Evolutionary conservation across 2,329 filamentous ascomycete genomes (phyloP), one percentile per base, ranked within the genome.

Genomic region (Sarocladium brachiariae): DNA sequence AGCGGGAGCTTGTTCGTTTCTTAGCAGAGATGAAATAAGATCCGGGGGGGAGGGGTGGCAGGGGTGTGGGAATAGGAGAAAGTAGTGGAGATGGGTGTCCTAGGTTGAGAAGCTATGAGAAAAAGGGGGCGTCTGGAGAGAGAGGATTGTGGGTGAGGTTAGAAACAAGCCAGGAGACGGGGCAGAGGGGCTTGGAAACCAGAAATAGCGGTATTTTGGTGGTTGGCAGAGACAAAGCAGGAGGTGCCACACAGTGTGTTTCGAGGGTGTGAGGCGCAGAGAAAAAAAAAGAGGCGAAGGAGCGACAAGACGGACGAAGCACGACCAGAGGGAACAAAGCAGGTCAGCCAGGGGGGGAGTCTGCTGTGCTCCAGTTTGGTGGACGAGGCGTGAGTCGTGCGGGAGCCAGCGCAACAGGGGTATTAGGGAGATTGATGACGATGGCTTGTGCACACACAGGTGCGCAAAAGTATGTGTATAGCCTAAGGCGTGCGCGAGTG

Each of bases 1-100:
- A 49, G 46, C 46, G 46, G 46, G 31, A 49, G 31, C 46, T 49
- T 35, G 46, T 35, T 37, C 33, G 46, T 49, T 47, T 49, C 46
- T 49, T 49, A 49, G 46, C 46, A 49, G 31, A 49, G 46, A 49
- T 27, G 46, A 49, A 49, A 35, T 49, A 49, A 49, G 46, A 49
- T 35, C 46, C 31, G 33, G 46, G 46, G 27, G 33, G 30, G 33
- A 37, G 30, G 46, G 30, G 46, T 25, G 46, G n/a, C 13, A 37
- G 30, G 46, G 46, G 33, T 34, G 19, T 24, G 21, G 46, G 30
- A 23, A 19, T 13, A 23, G 27, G n/a, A 14, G 7, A 16, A 18
- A 8, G 16, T 33, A 16, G 43, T 47, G 43, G 27, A 47, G 43
- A 47, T 24, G 14, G n/a, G 18, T 10, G 34, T 18, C 34, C 19